Evolutionary conservation across 495 filamentous ascomycete species (phyloP).

Genomic region (Aspergillus steynii): DNA sequence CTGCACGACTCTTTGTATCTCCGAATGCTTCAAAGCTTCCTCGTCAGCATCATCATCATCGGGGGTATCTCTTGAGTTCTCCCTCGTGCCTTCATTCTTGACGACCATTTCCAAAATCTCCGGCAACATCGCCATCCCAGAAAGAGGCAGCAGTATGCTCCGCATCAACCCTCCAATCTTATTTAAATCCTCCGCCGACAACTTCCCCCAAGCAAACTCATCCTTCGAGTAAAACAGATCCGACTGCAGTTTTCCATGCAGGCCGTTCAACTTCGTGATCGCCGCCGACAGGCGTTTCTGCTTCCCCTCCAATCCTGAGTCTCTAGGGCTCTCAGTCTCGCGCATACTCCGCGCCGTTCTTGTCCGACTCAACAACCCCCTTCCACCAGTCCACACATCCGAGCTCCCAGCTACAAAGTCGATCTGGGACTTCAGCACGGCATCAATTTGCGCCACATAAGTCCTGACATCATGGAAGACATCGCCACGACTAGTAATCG

Average conservation of each 20-base stretch:
- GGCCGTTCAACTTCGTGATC: constrained; percentile 50
- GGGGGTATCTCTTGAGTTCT: constrained; percentile 13
- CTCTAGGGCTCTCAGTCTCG: constrained; percentile 31
- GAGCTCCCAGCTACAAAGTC: constrained; percentile 51
- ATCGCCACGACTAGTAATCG: constrained; percentile 58
- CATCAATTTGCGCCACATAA: constrained; percentile 51
- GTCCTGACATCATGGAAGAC: constrained; percentile 58
- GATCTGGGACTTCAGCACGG: constrained; percentile 55
- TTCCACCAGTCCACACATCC: constrained; percentile 19
- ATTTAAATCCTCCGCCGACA: constrained; percentile 63
- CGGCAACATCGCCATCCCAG: constrained; percentile 68
- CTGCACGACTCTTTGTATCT: constrained; percentile 52
- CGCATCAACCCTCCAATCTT: constrained; percentile 55
- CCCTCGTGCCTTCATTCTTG: constrained; percentile 27
- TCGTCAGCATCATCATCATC: constrained; percentile 36
- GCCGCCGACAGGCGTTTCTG: constrained; percentile 48
- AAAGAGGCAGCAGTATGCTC: constrained; percentile 59
- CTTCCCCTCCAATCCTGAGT: constrained; percentile 33
- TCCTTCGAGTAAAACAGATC: constrained; percentile 73
- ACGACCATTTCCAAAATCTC: constrained; percentile 66
- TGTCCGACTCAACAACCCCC: constrained; percentile 23
- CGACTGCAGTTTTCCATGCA: constrained; percentile 64
- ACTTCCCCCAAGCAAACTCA: constrained; percentile 67
- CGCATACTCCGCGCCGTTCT: constrained; percentile 23
- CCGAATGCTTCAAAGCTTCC: constrained; percentile 29